These are phyloP conservation scores for Kernera saxatilis DNA, from an alignment of 345 rosid species.

Conservation along the genomic window DNA sequence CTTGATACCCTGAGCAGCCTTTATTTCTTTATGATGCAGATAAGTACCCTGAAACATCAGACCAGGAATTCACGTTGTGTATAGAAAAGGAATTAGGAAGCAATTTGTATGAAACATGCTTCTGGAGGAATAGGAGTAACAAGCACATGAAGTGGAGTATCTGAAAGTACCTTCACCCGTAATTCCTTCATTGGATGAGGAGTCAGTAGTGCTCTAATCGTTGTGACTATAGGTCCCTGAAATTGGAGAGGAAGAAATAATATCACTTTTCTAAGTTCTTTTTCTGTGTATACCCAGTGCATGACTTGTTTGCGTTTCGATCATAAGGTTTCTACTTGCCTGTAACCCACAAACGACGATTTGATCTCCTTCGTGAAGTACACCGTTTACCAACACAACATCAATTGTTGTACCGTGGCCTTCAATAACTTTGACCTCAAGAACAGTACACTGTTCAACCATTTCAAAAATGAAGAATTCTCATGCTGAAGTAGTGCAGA, in stretches of 20 bases:
- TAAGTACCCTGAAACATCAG: constrained; percentile 71
- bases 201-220: constrained; percentile 78
- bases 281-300: neutral
- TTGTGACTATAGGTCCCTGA: constrained; percentile 88
- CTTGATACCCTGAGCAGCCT: constrained; percentile 97
- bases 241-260: constrained; percentile 18
- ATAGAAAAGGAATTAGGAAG: neutral
- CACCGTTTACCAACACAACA: constrained; percentile 88
- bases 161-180: constrained; percentile 65
- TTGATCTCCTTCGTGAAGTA: constrained; percentile 89
- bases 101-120: neutral
- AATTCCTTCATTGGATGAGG: constrained; percentile 99
- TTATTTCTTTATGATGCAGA: constrained; percentile 78
- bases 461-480: constrained; percentile 26
- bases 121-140: neutral
- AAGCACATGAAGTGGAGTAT: neutral
- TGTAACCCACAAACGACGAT: constrained; percentile 94
- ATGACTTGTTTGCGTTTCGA: neutral
- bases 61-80: neutral
- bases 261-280: neutral
- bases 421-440: constrained; percentile 95
- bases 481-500: neutral
- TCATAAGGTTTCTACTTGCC: constrained; percentile 42
- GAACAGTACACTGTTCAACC: constrained; percentile 74
- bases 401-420: constrained; percentile 96